Conservation (phyloP, 306 rosid genomes). For the Amphicarpaea edgeworthii region DNA sequence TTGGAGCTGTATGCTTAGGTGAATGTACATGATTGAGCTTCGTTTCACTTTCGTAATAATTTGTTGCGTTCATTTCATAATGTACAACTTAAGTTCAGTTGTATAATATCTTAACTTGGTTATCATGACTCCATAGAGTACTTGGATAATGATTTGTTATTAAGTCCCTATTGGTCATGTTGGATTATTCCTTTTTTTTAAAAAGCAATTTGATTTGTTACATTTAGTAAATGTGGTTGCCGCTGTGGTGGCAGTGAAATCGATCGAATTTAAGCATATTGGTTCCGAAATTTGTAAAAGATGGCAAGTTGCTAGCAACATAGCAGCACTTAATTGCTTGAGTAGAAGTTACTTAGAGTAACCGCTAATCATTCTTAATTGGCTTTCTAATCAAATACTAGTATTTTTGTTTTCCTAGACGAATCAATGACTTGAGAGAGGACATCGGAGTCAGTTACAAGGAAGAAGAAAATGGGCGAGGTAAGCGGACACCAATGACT, state of each 20-base stretch:
- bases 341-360: slow-evolving; percentile 9
- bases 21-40: slow-evolving; percentile 47
- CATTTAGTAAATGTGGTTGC: neutral
- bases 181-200: neutral
- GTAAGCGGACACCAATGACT: neutral
- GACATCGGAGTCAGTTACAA: neutral
- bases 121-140: neutral
- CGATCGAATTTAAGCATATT: neutral
- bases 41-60: slow-evolving; percentile 50
- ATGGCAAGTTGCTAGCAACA: neutral
- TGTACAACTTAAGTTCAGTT: slow-evolving; percentile 58
- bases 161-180: neutral
- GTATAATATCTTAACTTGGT: slow-evolving; percentile 44
- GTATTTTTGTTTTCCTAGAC: neutral
- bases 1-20: slow-evolving; percentile 36
- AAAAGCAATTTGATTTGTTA: neutral
- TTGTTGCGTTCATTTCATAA: slow-evolving; percentile 47
- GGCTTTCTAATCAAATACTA: neutral
- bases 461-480: neutral
- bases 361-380: slow-evolving; percentile 1
- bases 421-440: slow-evolving; percentile 13
- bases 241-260: neutral
- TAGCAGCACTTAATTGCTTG: neutral
- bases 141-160: slow-evolving; percentile 5
- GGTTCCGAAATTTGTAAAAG: slow-evolving; percentile 2